Conservation (phyloP, 305 asterid genomes). For the Petunia hybrid region DNA sequence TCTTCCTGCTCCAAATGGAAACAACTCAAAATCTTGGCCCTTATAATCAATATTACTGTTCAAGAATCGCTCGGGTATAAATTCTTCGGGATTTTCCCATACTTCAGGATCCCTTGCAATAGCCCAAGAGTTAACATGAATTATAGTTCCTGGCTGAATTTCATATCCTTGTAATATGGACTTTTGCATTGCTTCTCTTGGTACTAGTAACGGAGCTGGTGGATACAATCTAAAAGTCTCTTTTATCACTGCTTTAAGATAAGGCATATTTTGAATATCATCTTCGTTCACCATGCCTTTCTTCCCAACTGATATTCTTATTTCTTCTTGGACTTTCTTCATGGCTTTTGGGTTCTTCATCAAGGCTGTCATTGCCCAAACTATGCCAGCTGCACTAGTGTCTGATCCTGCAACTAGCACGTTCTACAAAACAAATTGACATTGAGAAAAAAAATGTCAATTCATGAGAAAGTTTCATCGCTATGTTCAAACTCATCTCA, state of each 20-base stretch:
- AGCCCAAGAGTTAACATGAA: constrained; percentile 43
- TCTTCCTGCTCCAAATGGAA: too few relatives aligned
- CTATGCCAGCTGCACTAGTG: constrained; percentile 45
- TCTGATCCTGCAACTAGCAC: constrained; percentile 55
- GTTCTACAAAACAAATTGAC: background rate
- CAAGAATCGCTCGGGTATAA: background rate
- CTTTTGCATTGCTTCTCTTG: constrained; percentile 45
- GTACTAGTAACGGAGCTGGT: constrained; percentile 49
- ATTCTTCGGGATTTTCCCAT: background rate
- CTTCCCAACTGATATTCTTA: constrained; percentile 33
- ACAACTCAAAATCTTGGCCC: constrained; percentile 30
- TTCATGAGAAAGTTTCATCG: too few relatives aligned
- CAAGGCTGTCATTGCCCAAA: constrained; percentile 50
- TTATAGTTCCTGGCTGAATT: constrained; percentile 38
- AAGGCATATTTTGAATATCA: background rate
- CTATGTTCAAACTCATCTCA: too few relatives aligned
- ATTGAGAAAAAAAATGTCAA: too few relatives aligned
- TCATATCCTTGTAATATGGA: constrained; percentile 36
- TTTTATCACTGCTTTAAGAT: constrained; percentile 14
- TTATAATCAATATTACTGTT: constrained; percentile 34
- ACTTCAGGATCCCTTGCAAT: constrained; percentile 41
- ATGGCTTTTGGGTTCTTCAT: constrained; percentile 38
- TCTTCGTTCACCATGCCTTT: constrained; percentile 42
- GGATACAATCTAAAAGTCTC: constrained; percentile 30
- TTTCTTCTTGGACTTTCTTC: constrained; percentile 44